These are phyloP conservation scores for Gleditsia sinensis DNA, from an alignment of 306 rosid genomes.

Conservation along the genomic window DNA sequence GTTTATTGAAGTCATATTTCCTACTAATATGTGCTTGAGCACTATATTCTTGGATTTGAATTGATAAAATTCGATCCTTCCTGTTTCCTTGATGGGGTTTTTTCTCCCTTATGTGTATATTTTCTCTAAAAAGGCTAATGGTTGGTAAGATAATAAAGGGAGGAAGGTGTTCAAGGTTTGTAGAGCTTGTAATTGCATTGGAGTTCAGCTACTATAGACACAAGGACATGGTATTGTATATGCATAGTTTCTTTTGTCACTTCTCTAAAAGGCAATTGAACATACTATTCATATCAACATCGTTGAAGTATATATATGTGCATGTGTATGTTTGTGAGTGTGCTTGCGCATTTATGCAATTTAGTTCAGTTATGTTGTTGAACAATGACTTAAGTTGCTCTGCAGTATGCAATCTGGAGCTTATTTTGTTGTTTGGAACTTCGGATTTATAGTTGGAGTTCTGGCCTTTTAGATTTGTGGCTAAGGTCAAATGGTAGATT, in stretches of 20 bases:
- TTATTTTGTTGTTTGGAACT: not conserved
- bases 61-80: not conserved
- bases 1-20: not conserved
- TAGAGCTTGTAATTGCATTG: not conserved
- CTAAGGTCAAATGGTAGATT: slow-evolving; percentile 14
- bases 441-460: not conserved
- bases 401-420: not conserved
- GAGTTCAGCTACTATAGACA: not conserved
- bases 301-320: no score
- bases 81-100: not conserved
- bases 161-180: not conserved
- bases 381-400: not conserved
- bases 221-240: not conserved
- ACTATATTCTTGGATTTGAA: not conserved
- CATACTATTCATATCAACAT: no score
- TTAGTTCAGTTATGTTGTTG: slow-evolving; percentile 16
- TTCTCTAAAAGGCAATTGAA: no score
- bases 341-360: not conserved
- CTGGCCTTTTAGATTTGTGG: not conserved
- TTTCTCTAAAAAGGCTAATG: not conserved
- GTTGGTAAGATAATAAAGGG: not conserved
- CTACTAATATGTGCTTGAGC: not conserved
- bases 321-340: no score
- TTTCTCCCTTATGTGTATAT: not conserved
- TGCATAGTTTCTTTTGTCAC: no score